These are phyloP conservation scores for Globisporangium nagaii DNA, from an alignment of 352 stramenopile genomes.

Conservation along the genomic window DNA sequence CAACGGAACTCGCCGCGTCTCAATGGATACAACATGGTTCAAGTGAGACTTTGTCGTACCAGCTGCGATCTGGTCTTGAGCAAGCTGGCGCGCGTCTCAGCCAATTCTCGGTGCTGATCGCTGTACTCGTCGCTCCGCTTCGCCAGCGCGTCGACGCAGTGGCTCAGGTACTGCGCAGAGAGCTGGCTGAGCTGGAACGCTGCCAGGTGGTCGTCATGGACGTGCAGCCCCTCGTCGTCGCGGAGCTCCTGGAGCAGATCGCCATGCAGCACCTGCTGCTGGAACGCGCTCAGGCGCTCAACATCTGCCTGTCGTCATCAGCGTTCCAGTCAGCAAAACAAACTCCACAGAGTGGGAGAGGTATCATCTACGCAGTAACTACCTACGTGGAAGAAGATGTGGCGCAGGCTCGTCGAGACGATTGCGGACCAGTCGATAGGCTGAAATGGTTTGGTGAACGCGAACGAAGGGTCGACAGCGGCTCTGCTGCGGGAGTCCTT, in stretches of 20 bases:
- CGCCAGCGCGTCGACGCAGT: constrained; percentile 43
- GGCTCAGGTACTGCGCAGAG: constrained; percentile 63
- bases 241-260: constrained; percentile 48
- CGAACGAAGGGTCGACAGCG: constrained; percentile 52
- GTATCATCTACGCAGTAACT: too few species aligned
- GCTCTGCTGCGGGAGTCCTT: too few species aligned
- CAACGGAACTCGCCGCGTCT: neutral
- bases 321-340: neutral
- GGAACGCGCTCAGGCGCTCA: constrained; percentile 45
- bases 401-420: constrained; percentile 42
- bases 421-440: constrained; percentile 56
- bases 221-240: constrained; percentile 39
- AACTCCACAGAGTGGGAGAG: neutral
- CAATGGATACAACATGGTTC: neutral
- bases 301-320: constrained; percentile 30
- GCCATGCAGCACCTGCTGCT: constrained; percentile 43
- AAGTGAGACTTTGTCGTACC: constrained; percentile 9
- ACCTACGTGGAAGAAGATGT: constrained; percentile 61
- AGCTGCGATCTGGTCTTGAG: constrained; percentile 20
- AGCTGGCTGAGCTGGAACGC: constrained; percentile 57
- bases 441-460: constrained; percentile 38
- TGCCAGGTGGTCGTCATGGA: constrained; percentile 38
- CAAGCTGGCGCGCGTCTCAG: constrained; percentile 13
- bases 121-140: constrained; percentile 35
- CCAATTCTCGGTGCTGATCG: constrained; percentile 19